phyloP scores from a whole-genome alignment of 768 basidiomycete genomes.

The Serendipita vermifera region DNA sequence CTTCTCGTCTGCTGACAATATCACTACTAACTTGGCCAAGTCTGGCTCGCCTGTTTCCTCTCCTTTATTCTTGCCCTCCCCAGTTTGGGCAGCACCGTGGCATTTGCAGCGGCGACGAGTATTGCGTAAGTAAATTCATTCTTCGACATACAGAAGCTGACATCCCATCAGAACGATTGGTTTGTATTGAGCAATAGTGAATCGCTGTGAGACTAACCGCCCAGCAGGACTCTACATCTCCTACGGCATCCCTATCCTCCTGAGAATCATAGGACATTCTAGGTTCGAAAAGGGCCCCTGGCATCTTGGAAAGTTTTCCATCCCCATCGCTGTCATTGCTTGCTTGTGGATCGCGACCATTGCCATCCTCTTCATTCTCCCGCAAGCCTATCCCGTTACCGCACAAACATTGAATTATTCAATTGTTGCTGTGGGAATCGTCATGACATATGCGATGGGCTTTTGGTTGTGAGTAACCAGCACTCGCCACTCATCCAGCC shows the following conservation, averaged over 20 bases:
- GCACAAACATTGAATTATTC: slow-evolving; percentile 64
- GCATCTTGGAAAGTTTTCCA: slow-evolving; percentile 53
- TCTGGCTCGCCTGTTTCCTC: slow-evolving; percentile 67
- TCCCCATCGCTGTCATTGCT: slow-evolving; percentile 42
- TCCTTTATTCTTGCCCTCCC: slow-evolving; percentile 66
- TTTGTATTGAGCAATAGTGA: too few relatives aligned
- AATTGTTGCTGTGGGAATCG: slow-evolving; percentile 63
- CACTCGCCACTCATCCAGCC: too few relatives aligned
- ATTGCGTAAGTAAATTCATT: slow-evolving; percentile 31
- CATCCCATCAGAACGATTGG: slow-evolving; percentile 40
- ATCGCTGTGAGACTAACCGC: too few relatives aligned
- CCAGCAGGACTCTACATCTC: slow-evolving; percentile 68
- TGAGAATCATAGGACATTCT: slow-evolving; percentile 48
- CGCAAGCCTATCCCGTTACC: slow-evolving; percentile 54
- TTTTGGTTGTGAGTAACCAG: slow-evolving; percentile 45
- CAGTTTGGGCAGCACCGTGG: slow-evolving; percentile 57
- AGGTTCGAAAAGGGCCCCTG: slow-evolving; percentile 56
- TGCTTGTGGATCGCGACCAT: slow-evolving; percentile 64
- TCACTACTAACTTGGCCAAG: slow-evolving; percentile 24
- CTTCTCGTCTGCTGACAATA: background rate
- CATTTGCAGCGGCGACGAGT: slow-evolving; percentile 43
- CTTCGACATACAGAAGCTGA: background rate
- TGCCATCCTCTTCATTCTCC: slow-evolving; percentile 59
- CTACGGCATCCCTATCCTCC: slow-evolving; percentile 59
- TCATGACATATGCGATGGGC: slow-evolving; percentile 47